These are phyloP conservation scores for Euphorbia celastroides DNA, from an alignment of 441 rosid species.

Conservation along the genomic window DNA sequence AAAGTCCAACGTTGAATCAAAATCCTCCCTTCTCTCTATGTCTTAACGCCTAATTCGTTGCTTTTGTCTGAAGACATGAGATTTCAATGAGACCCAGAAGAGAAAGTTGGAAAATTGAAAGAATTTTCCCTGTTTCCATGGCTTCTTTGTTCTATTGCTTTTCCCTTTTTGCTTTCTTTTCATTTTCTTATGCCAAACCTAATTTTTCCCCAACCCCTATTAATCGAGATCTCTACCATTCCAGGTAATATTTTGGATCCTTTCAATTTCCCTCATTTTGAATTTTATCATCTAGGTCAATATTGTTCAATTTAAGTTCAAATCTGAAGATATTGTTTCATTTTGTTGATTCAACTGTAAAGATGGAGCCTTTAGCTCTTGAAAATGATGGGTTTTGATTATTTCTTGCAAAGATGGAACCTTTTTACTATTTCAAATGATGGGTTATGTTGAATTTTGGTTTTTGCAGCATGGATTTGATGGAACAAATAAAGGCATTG, in stretches of 20 bases:
- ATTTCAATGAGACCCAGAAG: slow-evolving; percentile 18
- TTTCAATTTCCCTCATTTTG: neutral
- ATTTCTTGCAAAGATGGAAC: neutral
- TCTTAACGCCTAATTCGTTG: too few species aligned
- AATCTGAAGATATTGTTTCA: neutral
- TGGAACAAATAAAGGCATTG: slow-evolving; percentile 67
- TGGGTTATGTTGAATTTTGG: neutral
- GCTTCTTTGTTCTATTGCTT: slow-evolving; percentile 10
- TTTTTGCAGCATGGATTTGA: slow-evolving; percentile 57
- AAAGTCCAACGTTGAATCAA: slow-evolving; percentile 3
- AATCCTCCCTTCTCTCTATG: neutral
- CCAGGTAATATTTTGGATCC: slow-evolving; percentile 41
- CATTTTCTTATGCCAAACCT: slow-evolving; percentile 14
- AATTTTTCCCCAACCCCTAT: slow-evolving; percentile 52
- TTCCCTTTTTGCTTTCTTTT: slow-evolving; percentile 19
- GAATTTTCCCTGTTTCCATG: neutral
- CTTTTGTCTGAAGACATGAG: neutral
- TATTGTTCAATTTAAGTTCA: neutral
- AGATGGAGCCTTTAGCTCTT: neutral
- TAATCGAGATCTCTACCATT: slow-evolving; percentile 92
- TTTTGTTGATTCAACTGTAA: neutral
- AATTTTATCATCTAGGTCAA: neutral
- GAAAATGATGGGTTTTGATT: neutral
- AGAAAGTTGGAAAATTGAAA: neutral
- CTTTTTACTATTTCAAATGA: neutral